Base-by-base conservation (phyloP, 805 yeast genomes). In the Saturnispora halmiae region DNA sequence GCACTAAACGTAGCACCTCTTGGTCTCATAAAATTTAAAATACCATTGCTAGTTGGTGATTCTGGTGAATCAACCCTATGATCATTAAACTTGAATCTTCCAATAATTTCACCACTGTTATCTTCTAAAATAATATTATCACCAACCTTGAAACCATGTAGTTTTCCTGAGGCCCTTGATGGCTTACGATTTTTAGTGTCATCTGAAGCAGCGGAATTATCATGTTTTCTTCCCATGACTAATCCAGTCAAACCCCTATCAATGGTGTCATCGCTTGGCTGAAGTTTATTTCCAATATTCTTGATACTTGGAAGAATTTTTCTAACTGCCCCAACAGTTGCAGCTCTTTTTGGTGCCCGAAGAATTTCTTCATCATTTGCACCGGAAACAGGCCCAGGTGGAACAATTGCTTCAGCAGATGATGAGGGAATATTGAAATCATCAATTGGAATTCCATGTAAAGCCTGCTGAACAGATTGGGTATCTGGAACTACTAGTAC, bases 31-130 rank as follows among this genome's bases (percentile, higher is more conserved):
- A 39, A 33, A 26, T 16, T 26, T 22, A 39, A 15, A 14, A 37
- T 22, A 11, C 40, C 40, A 16, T 24, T 19, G 14, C 18, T 6
- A 4, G 27, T 13, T 33, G 36, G n/a, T n/a, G 26, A 8, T 11
- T 41, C 42, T 27, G 34, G 28, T 4, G 46, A 36, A 18, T 41
- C 28, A 14, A 32, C 32, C 36, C 46, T 53, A 40, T 56, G 58
- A 28, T 75, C 71, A 51, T 79, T 83, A 39, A 88, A 78, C 51
- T 66, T 72, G 61, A 87, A 90, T 40, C 95, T 70, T 54, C 95
- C 77, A 34, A 92, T 66, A 42, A 92, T 75, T 51, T 90, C 97
- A 48, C 97, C 98, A 10, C 88, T 95, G 34, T 75, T 84, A 53
- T 87, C 83, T 59, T 90, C 98, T 43, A 92, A 80, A 44, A 86